Evolutionary conservation across 2,329 filamentous ascomycete genomes (phyloP).

Genomic region (Penicillium sp.): DNA sequence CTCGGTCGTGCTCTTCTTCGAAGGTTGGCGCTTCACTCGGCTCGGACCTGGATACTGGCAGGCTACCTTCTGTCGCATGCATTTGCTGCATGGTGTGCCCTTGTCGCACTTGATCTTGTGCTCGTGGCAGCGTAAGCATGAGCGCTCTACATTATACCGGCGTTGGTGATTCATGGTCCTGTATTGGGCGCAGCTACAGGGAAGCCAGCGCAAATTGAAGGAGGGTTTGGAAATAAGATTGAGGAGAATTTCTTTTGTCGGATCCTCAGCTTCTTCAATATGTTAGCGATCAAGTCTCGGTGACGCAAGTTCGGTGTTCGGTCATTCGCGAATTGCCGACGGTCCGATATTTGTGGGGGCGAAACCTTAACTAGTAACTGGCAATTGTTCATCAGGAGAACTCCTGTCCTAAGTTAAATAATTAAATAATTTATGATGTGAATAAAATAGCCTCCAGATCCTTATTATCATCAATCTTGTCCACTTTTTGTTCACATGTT

Average conservation of each 20-base stretch:
- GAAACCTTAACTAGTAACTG: background rate
- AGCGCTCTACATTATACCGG: slow-evolving; percentile 31
- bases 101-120: slow-evolving; percentile 33
- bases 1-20: slow-evolving; percentile 20
- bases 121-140: slow-evolving; percentile 32
- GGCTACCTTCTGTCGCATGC: slow-evolving; percentile 17
- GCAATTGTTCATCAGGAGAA: background rate
- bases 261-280: background rate
- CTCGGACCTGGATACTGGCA: slow-evolving; percentile 29
- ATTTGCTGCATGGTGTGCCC: slow-evolving; percentile 24
- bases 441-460: background rate
- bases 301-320: background rate
- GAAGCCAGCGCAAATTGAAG: background rate
- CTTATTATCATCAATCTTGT: background rate
- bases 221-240: background rate
- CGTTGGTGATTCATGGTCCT: slow-evolving; percentile 15
- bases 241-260: background rate
- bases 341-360: background rate
- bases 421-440: background rate
- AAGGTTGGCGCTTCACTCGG: slow-evolving; percentile 21
- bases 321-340: slow-evolving; percentile 5
- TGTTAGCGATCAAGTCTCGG: background rate
- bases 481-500: background rate
- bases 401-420: background rate
- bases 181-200: background rate